Evolutionary conservation across 768 basidiomycete genomes (phyloP), one percentile per base, ranked within the genome.

Genomic region (Suillus placidus): DNA sequence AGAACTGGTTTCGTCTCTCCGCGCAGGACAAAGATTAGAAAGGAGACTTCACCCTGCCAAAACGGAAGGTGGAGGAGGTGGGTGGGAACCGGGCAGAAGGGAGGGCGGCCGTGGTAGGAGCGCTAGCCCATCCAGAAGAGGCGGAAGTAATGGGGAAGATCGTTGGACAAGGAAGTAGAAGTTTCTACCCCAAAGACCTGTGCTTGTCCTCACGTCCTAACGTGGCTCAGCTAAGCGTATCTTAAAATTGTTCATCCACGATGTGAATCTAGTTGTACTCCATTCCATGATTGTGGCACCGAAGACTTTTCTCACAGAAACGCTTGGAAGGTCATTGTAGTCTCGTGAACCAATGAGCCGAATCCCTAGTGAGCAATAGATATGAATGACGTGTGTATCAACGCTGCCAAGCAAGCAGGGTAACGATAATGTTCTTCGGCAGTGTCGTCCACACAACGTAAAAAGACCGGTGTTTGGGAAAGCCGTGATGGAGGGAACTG

Each of bases 11-110:
- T 86, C 85, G 52, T 87, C 90, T 9, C 80, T 98, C 62, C 86
- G 88, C 20, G 88, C 87, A 52, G 93, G 94, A 16, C 96, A 98
- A 75, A 85, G 92, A 49, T 70, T 97, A 40, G 94, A 95, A 70
- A 83, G 94, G 62, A 87, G 90, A 65, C 72, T 92, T 55, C 84
- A 95, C 71, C 93, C 92, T 8, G 71, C 80, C 14, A 89, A 88
- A 72, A 80, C 76, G 12, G 86, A 85, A 40, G 83, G 80, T 4
- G 90, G 90, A 10, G 90, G 86, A 14, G 93, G 89, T 18, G 91
- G 93, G 34, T 95, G 94, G 94, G 92, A 94, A 71, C 94, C 94
- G 13, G 79, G 78, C 60, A 92, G 85, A 73, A 82, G 89, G 63
- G 89, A 88, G 55, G 82, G 82, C 18, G 89, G 85, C 3, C 84